Evolutionary conservation across 169 alveolate species (phyloP), one percentile per base, ranked within the genome.

Genomic region (Fabrea salina): DNA sequence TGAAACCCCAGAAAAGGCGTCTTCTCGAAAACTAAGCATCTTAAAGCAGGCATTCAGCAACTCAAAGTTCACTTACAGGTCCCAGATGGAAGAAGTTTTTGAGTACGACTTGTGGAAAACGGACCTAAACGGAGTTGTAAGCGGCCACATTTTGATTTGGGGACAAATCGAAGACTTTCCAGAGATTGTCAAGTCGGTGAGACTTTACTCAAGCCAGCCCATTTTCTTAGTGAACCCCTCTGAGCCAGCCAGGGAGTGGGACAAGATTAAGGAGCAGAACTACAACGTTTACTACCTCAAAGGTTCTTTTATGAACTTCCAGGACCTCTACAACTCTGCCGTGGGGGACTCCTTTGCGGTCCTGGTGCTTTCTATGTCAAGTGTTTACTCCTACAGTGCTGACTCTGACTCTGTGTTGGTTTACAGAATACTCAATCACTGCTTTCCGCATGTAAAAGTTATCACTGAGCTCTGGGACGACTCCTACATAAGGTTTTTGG

Each of bases 121-220:
- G 4, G 68, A 70, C 35, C 39, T 70, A 4, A 70, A 70, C 32
- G 67, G 79, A 3, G 3, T 13, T 8, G 4, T 70, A 41, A 47
- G 67, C 2, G 30, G 37, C 25, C 79, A 70, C 39, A 49, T 70
- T 4, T 19, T 70, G 16, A 66, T 70, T 0, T n/a, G 41, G 25
- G 59, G 67, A 19, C 7, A n/a, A 16, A 13, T 70, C 13, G 79
- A 70, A 50, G 79, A 66, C 8, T 70, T 70, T 33, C 50, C 27
- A 16, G 13, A 5, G 11, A 13, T 70, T 0, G 49, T 70, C 13
- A 43, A 47, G 11, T 40, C 79, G 16, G 5, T 70, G 16, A 19
- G 79, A 47, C 16, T 37, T 27, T 70, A 70, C 35, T 43, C 67
- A 43, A n/a, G 49, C 13, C 79, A 70, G 43, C 79, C 79, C 0